Evolutionary conservation across 176 grass and related monocot genomes (phyloP).

Genomic region (Tillandsia leiboldiana): DNA sequence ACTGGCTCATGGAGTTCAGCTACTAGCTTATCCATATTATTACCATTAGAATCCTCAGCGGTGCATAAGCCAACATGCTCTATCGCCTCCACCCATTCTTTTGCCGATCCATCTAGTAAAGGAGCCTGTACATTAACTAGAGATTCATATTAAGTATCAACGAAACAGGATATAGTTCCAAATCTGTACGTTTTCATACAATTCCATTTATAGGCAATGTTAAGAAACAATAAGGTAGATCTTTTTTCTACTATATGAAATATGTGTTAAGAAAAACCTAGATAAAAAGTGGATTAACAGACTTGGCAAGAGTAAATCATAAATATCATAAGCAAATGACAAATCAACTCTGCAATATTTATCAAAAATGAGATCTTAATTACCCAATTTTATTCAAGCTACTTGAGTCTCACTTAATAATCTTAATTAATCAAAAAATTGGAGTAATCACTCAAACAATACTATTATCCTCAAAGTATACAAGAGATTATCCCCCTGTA

Average conservation of each 20-base stretch:
- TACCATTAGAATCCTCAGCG: constrained; percentile 36
- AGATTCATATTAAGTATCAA: constrained; percentile 17
- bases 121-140: constrained; percentile 57
- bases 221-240: neutral
- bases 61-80: constrained; percentile 32
- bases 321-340: no score
- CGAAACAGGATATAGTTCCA: neutral
- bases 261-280: neutral
- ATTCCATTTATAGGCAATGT: neutral
- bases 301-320: no score
- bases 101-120: constrained; percentile 93
- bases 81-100: constrained; percentile 68
- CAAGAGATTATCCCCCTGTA: no score
- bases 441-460: no score
- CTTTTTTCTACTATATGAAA: neutral
- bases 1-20: constrained; percentile 50
- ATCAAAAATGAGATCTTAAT: no score
- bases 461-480: no score
- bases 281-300: neutral
- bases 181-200: neutral
- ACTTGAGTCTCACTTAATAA: no score
- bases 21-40: constrained; percentile 49
- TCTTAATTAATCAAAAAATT: no score
- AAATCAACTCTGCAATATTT: no score
- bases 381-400: no score